Percentiles rank a stretch among this genome's conserved stretches.
These are phyloP conservation scores for Picochlorum sp. DNA, from an alignment of 139 green algal species.

Conservation along the genomic window DNA sequence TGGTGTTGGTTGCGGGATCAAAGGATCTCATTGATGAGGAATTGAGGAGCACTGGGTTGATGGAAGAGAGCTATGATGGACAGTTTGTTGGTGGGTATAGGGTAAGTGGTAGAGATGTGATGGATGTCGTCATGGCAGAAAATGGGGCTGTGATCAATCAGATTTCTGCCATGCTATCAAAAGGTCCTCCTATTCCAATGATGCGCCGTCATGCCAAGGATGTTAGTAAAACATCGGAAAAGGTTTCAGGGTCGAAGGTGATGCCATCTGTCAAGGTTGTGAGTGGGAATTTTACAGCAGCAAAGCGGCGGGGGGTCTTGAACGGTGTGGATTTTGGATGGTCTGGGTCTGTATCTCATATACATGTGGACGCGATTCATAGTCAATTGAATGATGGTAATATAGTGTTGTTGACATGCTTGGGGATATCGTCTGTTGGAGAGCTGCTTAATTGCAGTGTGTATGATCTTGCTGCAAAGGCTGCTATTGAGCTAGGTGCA, in stretches of 20 bases:
- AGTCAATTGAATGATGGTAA: slow-evolving; percentile 69
- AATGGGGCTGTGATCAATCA: slow-evolving; percentile 22
- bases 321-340: slow-evolving; percentile 81
- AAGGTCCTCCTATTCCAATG: slow-evolving; percentile 51
- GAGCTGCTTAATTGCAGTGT: slow-evolving; percentile 95
- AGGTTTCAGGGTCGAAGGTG: slow-evolving; percentile 17
- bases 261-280: slow-evolving; percentile 47
- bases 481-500: slow-evolving; percentile 60
- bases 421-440: slow-evolving; percentile 52
- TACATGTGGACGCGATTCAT: slow-evolving; percentile 63
- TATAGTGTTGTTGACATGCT: slow-evolving; percentile 86
- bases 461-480: slow-evolving; percentile 68
- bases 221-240: slow-evolving; percentile 32
- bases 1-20: slow-evolving; percentile 81
- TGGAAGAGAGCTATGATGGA: slow-evolving; percentile 24
- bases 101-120: slow-evolving; percentile 54
- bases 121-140: slow-evolving; percentile 32
- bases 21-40: slow-evolving; percentile 20
- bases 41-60: slow-evolving; percentile 14
- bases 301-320: slow-evolving; percentile 80
- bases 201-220: slow-evolving; percentile 69
- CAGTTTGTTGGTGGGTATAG: slow-evolving; percentile 66
- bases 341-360: slow-evolving; percentile 56
- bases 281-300: slow-evolving; percentile 85
- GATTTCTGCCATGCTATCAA: slow-evolving; percentile 75